Base-by-base conservation (phyloP, 345 rosid genomes). In the Salix viminalis region DNA sequence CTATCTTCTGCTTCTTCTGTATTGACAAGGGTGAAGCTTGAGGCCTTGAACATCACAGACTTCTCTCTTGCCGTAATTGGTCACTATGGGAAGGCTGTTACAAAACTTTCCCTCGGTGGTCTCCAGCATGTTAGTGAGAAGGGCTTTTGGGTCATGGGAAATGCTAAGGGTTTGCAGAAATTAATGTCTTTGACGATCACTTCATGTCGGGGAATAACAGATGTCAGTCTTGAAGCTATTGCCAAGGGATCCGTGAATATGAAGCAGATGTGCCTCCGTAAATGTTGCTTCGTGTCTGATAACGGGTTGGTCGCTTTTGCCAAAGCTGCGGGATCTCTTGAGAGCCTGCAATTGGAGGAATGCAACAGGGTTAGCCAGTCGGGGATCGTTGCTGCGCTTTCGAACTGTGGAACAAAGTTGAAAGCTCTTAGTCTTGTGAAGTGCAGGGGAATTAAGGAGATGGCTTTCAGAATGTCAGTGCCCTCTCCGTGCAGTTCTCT, bases 71-170 rank as follows among this genome's bases (percentile, higher is more conserved):
- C 92, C 13, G 90, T 88, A 15, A 87, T 91, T 26, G 94, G 97
- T 70, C 92, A 90, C 79, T 91, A 88, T 69, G 94, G 97, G 21
- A 84, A 83, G 83, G 77, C 82, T 41, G 75, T 90, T 73, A 77
- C 89, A 10, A 84, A 72, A 78, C 88, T 91, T 28, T 39, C 79
- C 56, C 89, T 91, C 23, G 68, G 69, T 54, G 83, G 85, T 76
- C 91, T 91, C 46, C 86, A 82, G 69, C 82, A 86, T 68, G 90
- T 87, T 36, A 90, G 83, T 11, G 94, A 90, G 86, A 90, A 81
- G 80, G 97, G 97, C 70, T 92, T 92, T 73, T 90, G 97, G 97
- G 97, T 88, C 78, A 90, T 92, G 94, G 93, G 94, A 10, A 90
- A 88, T 78, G 91, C 91, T 60, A 86, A 75, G 66, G 93, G 97